Conservation (phyloP, 768 basidiomycete genomes). For the Lactarius sanguifluus region DNA sequence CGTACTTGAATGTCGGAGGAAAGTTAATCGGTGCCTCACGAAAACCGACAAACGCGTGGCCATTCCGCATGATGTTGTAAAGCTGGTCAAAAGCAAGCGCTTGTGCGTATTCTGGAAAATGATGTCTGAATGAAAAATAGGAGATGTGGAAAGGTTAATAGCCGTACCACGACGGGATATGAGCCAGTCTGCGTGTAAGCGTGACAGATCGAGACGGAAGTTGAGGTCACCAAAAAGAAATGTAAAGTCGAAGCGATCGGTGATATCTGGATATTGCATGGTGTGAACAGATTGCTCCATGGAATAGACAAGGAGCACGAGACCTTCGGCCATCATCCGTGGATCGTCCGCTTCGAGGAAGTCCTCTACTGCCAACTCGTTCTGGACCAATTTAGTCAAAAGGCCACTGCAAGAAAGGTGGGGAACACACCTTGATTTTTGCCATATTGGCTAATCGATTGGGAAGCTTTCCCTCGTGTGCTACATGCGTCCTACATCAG, state of each 20-base stretch:
- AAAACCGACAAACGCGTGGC: slow-evolving; percentile 73
- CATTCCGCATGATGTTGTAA: slow-evolving; percentile 67
- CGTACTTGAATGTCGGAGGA: slow-evolving; percentile 93
- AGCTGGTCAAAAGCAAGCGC: slow-evolving; percentile 92
- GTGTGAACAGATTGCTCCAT: slow-evolving; percentile 11
- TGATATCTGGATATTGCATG: slow-evolving; percentile 55
- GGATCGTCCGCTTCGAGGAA: slow-evolving; percentile 68
- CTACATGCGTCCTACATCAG: slow-evolving; percentile 38
- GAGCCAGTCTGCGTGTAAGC: slow-evolving; percentile 93
- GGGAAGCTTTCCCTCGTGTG: slow-evolving; percentile 72
- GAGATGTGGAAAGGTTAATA: neutral
- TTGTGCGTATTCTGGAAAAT: slow-evolving; percentile 66
- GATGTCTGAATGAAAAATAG: neutral
- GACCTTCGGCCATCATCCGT: slow-evolving; percentile 70
- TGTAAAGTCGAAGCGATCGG: slow-evolving; percentile 85
- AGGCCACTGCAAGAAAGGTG: neutral
- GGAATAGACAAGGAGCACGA: slow-evolving; percentile 21
- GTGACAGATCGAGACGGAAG: slow-evolving; percentile 84
- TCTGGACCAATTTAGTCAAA: slow-evolving; percentile 38
- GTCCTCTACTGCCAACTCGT: slow-evolving; percentile 76
- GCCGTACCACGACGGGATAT: slow-evolving; percentile 71
- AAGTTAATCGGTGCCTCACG: slow-evolving; percentile 79
- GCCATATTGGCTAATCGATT: slow-evolving; percentile 81
- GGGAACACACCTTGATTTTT: slow-evolving; percentile 74
- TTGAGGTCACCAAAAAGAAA: slow-evolving; percentile 93